Conservation (phyloP, 495 filamentous ascomycete species). For the Neurospora discreta region DNA sequence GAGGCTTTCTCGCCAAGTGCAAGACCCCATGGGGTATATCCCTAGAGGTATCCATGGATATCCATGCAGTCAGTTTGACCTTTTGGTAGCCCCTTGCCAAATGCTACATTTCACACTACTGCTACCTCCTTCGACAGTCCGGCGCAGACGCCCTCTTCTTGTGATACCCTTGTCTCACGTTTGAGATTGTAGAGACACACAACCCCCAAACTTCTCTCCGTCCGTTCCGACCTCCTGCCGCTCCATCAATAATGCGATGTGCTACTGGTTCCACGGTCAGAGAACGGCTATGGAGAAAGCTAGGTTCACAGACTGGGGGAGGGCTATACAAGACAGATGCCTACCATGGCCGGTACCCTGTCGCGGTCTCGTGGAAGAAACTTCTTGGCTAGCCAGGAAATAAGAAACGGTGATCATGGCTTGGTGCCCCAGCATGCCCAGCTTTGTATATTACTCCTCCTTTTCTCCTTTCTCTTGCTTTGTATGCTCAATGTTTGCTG, state of each 20-base stretch:
- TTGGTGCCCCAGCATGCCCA: slow-evolving; percentile 8
- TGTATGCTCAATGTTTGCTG: slow-evolving; percentile 24
- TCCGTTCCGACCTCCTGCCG: slow-evolving; percentile 17
- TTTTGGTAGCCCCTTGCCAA: slow-evolving; percentile 4
- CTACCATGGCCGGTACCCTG: background rate
- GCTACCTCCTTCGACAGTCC: slow-evolving; percentile 21
- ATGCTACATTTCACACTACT: slow-evolving; percentile 12
- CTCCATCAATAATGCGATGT: slow-evolving; percentile 16
- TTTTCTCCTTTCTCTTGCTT: slow-evolving; percentile 10
- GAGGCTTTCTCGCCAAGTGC: background rate
- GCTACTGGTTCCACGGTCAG: slow-evolving; percentile 14
- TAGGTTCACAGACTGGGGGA: slow-evolving; percentile 8
- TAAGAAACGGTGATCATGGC: slow-evolving; percentile 35
- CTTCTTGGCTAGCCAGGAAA: slow-evolving; percentile 24
- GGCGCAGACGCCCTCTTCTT: slow-evolving; percentile 4
- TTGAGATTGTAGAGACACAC: slow-evolving; percentile 33
- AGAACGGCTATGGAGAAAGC: slow-evolving; percentile 8
- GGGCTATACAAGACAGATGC: slow-evolving; percentile 1
- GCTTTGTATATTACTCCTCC: slow-evolving; percentile 15
- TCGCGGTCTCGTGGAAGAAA: slow-evolving; percentile 9
- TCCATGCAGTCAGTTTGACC: slow-evolving; percentile 10
- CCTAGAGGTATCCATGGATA: background rate
- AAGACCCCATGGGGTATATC: slow-evolving; percentile 7
- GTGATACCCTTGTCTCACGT: slow-evolving; percentile 27
- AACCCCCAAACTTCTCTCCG: slow-evolving; percentile 13